Conservation (phyloP, 2,329 filamentous ascomycete species). For the Hirsutella thompsonii region DNA sequence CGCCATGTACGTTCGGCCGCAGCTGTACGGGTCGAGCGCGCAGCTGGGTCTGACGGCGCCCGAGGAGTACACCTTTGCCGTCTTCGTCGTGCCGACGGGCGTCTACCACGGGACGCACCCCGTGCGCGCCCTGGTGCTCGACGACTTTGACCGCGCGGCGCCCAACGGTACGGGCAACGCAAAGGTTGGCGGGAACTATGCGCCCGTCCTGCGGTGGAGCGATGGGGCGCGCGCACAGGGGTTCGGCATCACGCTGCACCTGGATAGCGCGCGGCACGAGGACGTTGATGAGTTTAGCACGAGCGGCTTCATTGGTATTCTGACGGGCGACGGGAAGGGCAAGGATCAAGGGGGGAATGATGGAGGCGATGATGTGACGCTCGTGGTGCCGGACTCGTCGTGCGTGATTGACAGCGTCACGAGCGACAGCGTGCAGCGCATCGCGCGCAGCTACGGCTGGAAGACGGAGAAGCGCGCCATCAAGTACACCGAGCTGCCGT, state of each 20-base stretch:
- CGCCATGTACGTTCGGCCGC: conserved; percentile 82
- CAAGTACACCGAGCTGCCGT: conserved; percentile 43
- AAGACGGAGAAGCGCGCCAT: conserved; percentile 62
- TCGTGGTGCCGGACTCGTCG: conserved; percentile 78
- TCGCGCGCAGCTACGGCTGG: conserved; percentile 72
- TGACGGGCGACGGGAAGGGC: no score
- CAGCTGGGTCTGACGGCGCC: conserved; percentile 79
- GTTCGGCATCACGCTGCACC: conserved; percentile 86
- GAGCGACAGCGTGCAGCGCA: conserved; percentile 61
- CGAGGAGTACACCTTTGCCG: conserved; percentile 83
- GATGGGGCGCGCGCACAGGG: conserved; percentile 68
- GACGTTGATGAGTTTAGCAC: conserved; percentile 96
- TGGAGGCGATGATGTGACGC: conserved; percentile 42
- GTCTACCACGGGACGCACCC: conserved; percentile 88
- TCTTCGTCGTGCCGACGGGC: conserved; percentile 83
- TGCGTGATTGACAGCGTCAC: conserved; percentile 84
- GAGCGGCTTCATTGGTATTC: conserved; percentile 78
- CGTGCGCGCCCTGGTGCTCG: conserved; percentile 76
- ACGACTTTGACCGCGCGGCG: conserved; percentile 75
- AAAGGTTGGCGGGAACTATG: conserved; percentile 96
- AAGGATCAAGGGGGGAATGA: no score
- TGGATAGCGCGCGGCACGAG: conserved; percentile 72
- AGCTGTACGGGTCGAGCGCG: conserved; percentile 76
- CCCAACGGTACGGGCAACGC: conserved; percentile 80
- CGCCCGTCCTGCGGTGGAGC: conserved; percentile 78